phyloP scores from a whole-genome alignment of 305 asterid species.

The Solanum chacoense region DNA sequence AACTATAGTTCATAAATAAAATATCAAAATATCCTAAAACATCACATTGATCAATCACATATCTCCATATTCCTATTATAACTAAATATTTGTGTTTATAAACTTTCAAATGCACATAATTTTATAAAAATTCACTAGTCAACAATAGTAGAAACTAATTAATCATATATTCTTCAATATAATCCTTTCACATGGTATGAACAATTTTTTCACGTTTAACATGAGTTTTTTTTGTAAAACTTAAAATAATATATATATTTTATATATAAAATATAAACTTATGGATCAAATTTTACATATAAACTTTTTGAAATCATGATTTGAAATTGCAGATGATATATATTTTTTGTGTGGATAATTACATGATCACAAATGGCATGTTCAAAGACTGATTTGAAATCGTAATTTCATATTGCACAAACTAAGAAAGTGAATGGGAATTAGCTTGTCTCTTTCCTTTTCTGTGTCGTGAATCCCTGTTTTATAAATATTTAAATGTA shows the following conservation, averaged over 20 bases:
- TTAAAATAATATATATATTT: too few relatives aligned
- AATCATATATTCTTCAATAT: not conserved
- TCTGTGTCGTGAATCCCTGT: not conserved
- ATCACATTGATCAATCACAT: not conserved
- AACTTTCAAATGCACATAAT: not conserved
- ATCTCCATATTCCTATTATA: not conserved
- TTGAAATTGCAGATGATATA: too few relatives aligned
- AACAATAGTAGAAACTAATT: not conserved
- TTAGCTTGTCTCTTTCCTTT: not conserved
- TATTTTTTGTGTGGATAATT: not conserved
- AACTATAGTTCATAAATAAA: not conserved
- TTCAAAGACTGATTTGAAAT: not conserved
- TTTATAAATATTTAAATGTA: not conserved
- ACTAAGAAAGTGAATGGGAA: not conserved
- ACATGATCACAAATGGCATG: not conserved
- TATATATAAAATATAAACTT: not conserved
- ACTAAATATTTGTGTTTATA: not conserved
- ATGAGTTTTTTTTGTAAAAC: not conserved
- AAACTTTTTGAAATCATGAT: not conserved
- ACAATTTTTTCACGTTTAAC: not conserved
- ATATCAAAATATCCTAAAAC: not conserved
- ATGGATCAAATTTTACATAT: not conserved
- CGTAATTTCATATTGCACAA: not conserved
- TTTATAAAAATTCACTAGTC: not conserved
- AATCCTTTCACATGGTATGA: not conserved